Base-by-base conservation (phyloP, 306 rosid genomes). In the Vigna unguiculata region DNA sequence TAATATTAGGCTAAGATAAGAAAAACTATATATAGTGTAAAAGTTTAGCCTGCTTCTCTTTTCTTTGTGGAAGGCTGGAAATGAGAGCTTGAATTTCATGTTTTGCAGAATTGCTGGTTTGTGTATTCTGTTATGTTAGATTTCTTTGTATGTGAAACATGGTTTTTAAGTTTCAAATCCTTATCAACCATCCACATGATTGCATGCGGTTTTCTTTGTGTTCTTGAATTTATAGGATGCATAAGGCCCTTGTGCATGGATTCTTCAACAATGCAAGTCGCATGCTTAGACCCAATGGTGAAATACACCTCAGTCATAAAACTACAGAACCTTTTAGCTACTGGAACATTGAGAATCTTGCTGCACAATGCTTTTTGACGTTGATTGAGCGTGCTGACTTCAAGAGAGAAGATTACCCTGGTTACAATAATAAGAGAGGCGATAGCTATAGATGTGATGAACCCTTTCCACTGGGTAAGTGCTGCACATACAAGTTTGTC, bases 281-380 rank as follows among this genome's bases (percentile, higher is more conserved):
- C 78, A 80, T 88, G 91, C 90, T 88, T 53, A 79, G 78, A 32
- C 28, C 69, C 2, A 14, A 81, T 69, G 96, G 91, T 41, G 90
- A 90, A 80, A 70, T 90, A 66, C 93, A 90, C 76, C 82, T 88
- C 13, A 88, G 74, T 79, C 96, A 90, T 57, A 90, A 90, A 79
- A 70, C 78, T 9, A 82, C 61, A 43, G 21, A 55, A 14, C 91
- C 93, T 14, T 88, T 71, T 32, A 34, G 9, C 38, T 0, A 61
- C 2, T 88, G 93, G 93, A 77, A 76, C 71, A 22, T 86, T 32
- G 53, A 15, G 58, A 36, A 79, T 12, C 87, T 88, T 40, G 93
- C 86, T 6, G 8, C 2, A 8, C 59, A 65, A 38, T 71, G 69
- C 60, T 59, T 46, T 10, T 49, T 90, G 85, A 6, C 7, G 28